Percentiles rank a stretch among this genome's conserved stretches.
Conservation (phyloP, 2,329 filamentous ascomycete species). For the Penicillium olsonii region DNA sequence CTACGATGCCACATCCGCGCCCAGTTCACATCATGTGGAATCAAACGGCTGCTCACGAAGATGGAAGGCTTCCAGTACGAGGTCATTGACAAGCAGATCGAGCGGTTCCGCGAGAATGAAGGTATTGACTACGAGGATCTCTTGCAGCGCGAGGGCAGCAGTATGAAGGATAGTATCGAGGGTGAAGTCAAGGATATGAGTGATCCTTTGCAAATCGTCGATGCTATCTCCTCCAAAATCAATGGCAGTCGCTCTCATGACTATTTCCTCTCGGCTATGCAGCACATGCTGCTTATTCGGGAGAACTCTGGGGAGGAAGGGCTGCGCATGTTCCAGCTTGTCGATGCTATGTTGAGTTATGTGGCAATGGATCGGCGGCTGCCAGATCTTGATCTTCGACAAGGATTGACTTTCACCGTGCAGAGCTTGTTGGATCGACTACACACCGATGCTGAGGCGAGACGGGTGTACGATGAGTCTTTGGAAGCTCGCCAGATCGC, state of each 20-base stretch:
- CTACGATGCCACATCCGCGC: constrained; percentile 91
- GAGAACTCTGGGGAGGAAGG: constrained; percentile 91
- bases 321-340: constrained; percentile 92
- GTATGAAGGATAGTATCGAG: constrained; percentile 83
- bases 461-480: constrained; percentile 88
- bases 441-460: constrained; percentile 92
- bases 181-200: constrained; percentile 87
- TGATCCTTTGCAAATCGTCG: constrained; percentile 89
- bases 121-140: constrained; percentile 98
- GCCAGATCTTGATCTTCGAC: constrained; percentile 96
- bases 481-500: constrained; percentile 88
- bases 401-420: constrained; percentile 95
- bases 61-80: constrained; percentile 99
- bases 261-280: constrained; percentile 93
- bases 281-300: constrained; percentile 89
- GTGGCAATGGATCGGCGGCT: constrained; percentile 96
- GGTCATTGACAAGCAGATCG: constrained; percentile 96
- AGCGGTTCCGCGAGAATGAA: constrained; percentile 88
- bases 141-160: constrained; percentile 85
- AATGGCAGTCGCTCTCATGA: constrained; percentile 84
- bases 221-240: constrained; percentile 85
- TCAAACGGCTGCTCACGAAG: constrained; percentile 90
- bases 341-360: constrained; percentile 98
- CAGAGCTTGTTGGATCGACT: constrained; percentile 93
- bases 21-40: constrained; percentile 92